phyloP scores from a whole-genome alignment of 768 basidiomycete species.

The Collybia nuda region DNA sequence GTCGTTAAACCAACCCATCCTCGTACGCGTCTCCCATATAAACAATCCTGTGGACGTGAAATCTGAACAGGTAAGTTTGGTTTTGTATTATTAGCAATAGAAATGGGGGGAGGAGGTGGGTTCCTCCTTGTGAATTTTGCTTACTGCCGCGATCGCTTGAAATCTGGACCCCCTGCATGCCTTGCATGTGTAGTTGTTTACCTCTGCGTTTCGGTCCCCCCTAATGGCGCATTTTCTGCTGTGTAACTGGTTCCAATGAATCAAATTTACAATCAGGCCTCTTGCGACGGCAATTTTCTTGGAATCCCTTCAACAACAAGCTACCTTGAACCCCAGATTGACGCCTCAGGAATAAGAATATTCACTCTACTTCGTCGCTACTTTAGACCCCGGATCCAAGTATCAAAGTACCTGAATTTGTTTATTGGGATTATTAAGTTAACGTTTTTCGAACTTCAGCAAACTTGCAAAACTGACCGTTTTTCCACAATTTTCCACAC shows the following conservation, averaged over 20 bases:
- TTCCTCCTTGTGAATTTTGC: slow-evolving; percentile 40
- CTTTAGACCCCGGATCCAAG: slow-evolving; percentile 2
- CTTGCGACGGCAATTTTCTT: slow-evolving; percentile 32
- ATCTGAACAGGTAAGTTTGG: slow-evolving; percentile 21
- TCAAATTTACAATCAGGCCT: slow-evolving; percentile 19
- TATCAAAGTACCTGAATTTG: slow-evolving; percentile 41
- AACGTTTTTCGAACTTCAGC: not conserved
- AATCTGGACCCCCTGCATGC: slow-evolving; percentile 38
- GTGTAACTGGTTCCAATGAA: slow-evolving; percentile 8
- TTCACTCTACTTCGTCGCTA: not conserved
- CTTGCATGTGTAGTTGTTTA: slow-evolving; percentile 38
- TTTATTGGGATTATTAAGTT: slow-evolving; percentile 38
- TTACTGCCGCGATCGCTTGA: slow-evolving; percentile 35
- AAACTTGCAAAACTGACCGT: no score
- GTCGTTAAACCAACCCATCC: slow-evolving; percentile 41
- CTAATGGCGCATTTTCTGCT: slow-evolving; percentile 22
- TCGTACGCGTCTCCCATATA: slow-evolving; percentile 46
- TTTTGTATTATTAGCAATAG: slow-evolving; percentile 1
- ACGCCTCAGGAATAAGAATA: slow-evolving; percentile 40
- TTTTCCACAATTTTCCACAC: slow-evolving; percentile 24
- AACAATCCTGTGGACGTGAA: slow-evolving; percentile 38
- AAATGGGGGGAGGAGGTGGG: slow-evolving; percentile 25
- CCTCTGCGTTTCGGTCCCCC: slow-evolving; percentile 28
- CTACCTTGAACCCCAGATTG: slow-evolving; percentile 43
- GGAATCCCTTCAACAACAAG: slow-evolving; percentile 41